A percentile compares a stretch with the other conserved stretches of the same genome.
These are phyloP conservation scores for Nakataea oryzae DNA, from an alignment of 2,329 filamentous ascomycete genomes.

Conservation along the genomic window DNA sequence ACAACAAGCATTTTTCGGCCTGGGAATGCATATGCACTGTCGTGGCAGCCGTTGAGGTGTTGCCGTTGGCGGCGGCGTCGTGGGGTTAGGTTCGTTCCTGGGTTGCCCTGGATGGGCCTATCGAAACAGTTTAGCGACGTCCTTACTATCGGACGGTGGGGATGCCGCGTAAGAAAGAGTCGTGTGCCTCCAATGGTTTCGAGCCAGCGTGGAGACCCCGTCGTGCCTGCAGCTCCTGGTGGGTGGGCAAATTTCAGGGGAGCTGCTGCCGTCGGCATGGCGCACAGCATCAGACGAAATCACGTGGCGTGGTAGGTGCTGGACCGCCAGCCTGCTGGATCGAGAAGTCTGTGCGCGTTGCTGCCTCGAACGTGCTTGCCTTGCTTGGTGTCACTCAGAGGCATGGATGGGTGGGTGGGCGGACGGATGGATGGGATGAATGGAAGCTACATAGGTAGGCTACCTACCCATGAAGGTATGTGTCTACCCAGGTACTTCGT, in stretches of 20 bases:
- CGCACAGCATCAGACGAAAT: background rate
- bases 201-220: background rate
- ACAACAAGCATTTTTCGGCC: too few relatives aligned
- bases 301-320: background rate
- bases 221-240: background rate
- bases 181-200: background rate
- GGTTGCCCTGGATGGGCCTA: background rate
- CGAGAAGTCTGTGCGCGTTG: too few relatives aligned
- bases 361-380: too few relatives aligned
- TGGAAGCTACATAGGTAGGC: too few relatives aligned
- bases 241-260: background rate
- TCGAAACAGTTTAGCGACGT: background rate
- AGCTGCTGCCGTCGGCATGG: background rate
- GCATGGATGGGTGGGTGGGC: too few relatives aligned
- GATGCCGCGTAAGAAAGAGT: conserved; percentile 3
- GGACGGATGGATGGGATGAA: too few relatives aligned
- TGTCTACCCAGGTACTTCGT: too few relatives aligned
- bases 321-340: too few relatives aligned
- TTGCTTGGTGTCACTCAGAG: too few relatives aligned
- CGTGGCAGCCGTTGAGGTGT: too few relatives aligned
- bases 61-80: background rate
- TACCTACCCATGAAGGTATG: too few relatives aligned
- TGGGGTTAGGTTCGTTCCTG: background rate
- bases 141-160: conserved; percentile 4
- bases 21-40: too few relatives aligned